Base-by-base conservation (phyloP, 805 yeast genomes). In the Saccharomycopsis sp. region DNA sequence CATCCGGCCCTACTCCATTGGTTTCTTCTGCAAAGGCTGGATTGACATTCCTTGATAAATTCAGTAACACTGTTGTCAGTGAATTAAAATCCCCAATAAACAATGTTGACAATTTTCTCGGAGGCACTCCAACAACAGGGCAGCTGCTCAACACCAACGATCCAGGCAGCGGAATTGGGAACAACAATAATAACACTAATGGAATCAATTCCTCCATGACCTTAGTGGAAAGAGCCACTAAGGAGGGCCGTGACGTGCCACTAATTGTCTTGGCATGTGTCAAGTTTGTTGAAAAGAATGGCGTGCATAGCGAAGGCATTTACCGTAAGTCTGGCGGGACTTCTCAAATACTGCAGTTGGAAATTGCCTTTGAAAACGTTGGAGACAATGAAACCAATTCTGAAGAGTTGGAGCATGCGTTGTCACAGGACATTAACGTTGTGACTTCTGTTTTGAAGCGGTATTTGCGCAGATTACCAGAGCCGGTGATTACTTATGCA, bases 251-350 rank as follows among this genome's bases (percentile, higher is more conserved):
- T 22, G 49, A 56, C 8, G 69, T 85, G 8, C 98, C 98, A 9
- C 60, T 73, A 49, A 71, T 92, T 21, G 70, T 92, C 8, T 64
- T 78, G 9, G 67, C 74, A 43, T 85, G 96, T 60, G 61, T 87
- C 4, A 64, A 67, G 18, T 92, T 80, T 51, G 86, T 92, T 39
- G 96, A 89, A 61, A 55, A 56, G 5, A 66, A 85, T 43, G 95
- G 95, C 4, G 59, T 88, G 50, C 75, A 70, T 30, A 63, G 68
- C 47, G 97, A 88, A 59, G 98, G 98, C 6, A 71, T 92, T 26
- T 92, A 92, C 62, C 68, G 98, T 50, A 80, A 88, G 50, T 80
- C 94, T 34, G 98, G 95, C 1, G 82, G 85, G 4, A 71, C 77
- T 48, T 70, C 85, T 6, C 80, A 81, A 36, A 70, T 79, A 41